Evolutionary conservation across 352 stramenopile genomes (phyloP), one percentile per base, ranked within the genome.

Genomic region (Globisporangium acanthophoron): DNA sequence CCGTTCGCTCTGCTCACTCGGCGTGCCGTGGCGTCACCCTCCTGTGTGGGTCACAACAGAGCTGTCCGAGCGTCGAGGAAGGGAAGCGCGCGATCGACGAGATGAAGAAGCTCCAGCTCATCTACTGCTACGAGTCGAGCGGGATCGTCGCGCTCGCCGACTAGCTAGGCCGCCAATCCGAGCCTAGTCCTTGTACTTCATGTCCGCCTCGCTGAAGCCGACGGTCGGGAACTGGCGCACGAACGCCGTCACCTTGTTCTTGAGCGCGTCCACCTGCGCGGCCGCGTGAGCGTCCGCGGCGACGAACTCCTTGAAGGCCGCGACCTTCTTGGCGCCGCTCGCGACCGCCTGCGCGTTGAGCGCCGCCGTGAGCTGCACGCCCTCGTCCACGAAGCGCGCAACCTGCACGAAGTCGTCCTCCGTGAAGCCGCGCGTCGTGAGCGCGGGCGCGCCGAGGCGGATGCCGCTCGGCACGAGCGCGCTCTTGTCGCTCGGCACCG

Each of bases 381-480:
- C 96, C 43, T 93, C 76, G 72, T 99, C 94, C 59, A 99, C 96
- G 71, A 98, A 98, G 39, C 90, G 82, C 53, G 94, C 96, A 31
- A 99, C 94, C 65, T 92, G 76, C 31, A 87, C 82, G 74, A 98
- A 98, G 69, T 98, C 94, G 31, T 97, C 91, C 66, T 98, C 95
- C 5, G 81, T 94, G 62, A 98, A 97, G 20, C 96, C 97, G 52
- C 97, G 88, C 33, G 95, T 97, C 16, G 96, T 99, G 43, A 99
- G 70, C 46, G 97, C 96, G 12, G 96, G 96, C 21, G 96, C 90
- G 58, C 97, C 97, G 50, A 99, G 95, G 58, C 97, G 95, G 64
- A 99, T 98, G 4, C 97, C 97, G 53, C 96, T 94, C 13, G 97
- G 97, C 56, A 96, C 97, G 6, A 99, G 86, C 11, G 97, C 97